phyloP scores from a whole-genome alignment of 176 grass and related monocot genomes.

The Aegilops bicornis region DNA sequence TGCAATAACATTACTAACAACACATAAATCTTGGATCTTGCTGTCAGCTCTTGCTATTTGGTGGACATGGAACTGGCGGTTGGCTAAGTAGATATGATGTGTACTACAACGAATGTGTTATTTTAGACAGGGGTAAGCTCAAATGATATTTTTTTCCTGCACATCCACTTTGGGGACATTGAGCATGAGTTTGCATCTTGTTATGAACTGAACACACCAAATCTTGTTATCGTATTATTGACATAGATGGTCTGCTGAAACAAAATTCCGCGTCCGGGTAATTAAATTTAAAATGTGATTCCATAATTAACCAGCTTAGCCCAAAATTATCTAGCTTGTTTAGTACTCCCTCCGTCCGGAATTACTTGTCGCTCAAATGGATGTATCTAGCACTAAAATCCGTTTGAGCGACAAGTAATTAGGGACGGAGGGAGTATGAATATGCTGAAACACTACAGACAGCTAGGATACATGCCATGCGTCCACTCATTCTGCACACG shows the following conservation, averaged over 20 bases:
- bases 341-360: too few relatives aligned
- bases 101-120: slow-evolving; percentile 95
- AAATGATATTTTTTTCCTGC: not conserved
- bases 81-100: slow-evolving; percentile 97
- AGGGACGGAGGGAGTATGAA: not conserved
- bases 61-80: slow-evolving; percentile 93
- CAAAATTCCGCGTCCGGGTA: not conserved
- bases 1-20: slow-evolving; percentile 24
- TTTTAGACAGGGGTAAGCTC: slow-evolving; percentile 89
- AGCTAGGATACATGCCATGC: not conserved
- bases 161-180: not conserved
- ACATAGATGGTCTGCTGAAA: not conserved
- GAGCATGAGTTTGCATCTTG: not conserved
- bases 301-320: slow-evolving; percentile 9
- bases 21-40: slow-evolving; percentile 28
- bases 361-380: too few relatives aligned
- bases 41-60: slow-evolving; percentile 89
- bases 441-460: not conserved
- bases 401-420: too few relatives aligned
- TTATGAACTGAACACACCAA: not conserved
- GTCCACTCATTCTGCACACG: not conserved
- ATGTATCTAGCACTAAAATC: too few relatives aligned
- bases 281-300: not conserved
- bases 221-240: not conserved
- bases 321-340: not conserved